A percentile compares a stretch with the other conserved stretches of the same genome.
Conservation (phyloP, 257 asterid species). For the Coffea canephora region DNA sequence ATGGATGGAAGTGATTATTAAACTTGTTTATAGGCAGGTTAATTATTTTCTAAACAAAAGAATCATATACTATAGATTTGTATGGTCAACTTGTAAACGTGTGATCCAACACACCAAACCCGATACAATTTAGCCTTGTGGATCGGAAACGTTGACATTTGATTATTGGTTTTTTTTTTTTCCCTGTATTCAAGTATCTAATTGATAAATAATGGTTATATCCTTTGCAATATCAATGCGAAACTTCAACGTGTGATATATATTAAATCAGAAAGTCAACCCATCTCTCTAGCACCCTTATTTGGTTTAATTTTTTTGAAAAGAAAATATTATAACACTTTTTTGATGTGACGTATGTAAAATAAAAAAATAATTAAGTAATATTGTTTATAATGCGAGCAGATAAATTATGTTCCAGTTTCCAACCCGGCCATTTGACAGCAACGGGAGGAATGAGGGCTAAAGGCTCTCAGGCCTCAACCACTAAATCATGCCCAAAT, state of each 20-base stretch:
- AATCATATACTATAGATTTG: slow-evolving; percentile 14
- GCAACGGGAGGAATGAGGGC: no score
- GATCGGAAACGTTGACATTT: slow-evolving; percentile 49
- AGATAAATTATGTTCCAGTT: background rate
- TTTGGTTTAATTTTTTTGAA: no score
- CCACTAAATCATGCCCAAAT: no score
- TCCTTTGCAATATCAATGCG: background rate
- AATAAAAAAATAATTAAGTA: no score
- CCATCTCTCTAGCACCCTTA: background rate
- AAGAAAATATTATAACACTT: no score
- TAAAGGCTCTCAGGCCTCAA: no score
- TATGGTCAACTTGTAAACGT: slow-evolving; percentile 35
- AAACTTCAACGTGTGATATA: slow-evolving; percentile 1
- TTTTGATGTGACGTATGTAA: no score
- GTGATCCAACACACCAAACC: slow-evolving; percentile 28
- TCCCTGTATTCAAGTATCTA: background rate
- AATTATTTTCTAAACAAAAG: background rate
- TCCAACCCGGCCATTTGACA: background rate
- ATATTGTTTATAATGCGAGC: no score
- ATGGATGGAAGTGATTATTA: background rate
- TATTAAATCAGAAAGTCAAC: slow-evolving; percentile 1
- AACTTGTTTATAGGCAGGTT: background rate
- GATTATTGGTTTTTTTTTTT: slow-evolving; percentile 17
- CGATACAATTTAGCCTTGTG: slow-evolving; percentile 23
- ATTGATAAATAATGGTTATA: background rate